Conservation (phyloP, 2,329 filamentous ascomycete species). For the Thielaviopsis euricoi region DNA sequence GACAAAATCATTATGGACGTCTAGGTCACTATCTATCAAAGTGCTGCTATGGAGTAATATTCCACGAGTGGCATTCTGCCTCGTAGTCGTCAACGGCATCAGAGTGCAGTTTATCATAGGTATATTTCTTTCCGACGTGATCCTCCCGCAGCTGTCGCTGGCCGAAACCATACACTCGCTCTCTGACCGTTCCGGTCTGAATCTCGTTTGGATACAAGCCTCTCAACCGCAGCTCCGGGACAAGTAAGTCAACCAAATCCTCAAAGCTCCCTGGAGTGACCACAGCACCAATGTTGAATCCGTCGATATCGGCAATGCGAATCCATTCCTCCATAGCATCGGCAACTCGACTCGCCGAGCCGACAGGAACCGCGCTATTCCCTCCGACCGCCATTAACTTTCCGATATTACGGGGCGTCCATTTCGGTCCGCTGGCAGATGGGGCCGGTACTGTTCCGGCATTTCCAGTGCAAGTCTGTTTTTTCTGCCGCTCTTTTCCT, state of each 20-base stretch:
- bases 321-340: slow-evolving; percentile 22
- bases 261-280: slow-evolving; percentile 43
- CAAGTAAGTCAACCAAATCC: slow-evolving; percentile 45
- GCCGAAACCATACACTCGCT: background rate
- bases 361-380: slow-evolving; percentile 18
- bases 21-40: background rate
- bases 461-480: too few species aligned
- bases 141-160: background rate
- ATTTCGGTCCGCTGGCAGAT: slow-evolving; percentile 25
- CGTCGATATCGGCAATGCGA: slow-evolving; percentile 44
- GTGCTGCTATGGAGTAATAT: background rate
- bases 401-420: slow-evolving; percentile 21
- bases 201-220: slow-evolving; percentile 30
- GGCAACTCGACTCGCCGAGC: slow-evolving; percentile 18
- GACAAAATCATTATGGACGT: too few species aligned
- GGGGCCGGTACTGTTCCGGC: slow-evolving; percentile 23
- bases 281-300: slow-evolving; percentile 25
- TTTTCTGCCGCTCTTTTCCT: too few species aligned
- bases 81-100: background rate
- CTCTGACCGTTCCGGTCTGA: background rate
- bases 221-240: slow-evolving; percentile 43
- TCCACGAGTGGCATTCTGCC: too few species aligned
- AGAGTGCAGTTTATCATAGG: background rate
- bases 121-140: slow-evolving; percentile 1
- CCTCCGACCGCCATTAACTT: slow-evolving; percentile 21